Evolutionary conservation across 83 land plant species (phyloP).

Genomic region (Larix sibirica): DNA sequence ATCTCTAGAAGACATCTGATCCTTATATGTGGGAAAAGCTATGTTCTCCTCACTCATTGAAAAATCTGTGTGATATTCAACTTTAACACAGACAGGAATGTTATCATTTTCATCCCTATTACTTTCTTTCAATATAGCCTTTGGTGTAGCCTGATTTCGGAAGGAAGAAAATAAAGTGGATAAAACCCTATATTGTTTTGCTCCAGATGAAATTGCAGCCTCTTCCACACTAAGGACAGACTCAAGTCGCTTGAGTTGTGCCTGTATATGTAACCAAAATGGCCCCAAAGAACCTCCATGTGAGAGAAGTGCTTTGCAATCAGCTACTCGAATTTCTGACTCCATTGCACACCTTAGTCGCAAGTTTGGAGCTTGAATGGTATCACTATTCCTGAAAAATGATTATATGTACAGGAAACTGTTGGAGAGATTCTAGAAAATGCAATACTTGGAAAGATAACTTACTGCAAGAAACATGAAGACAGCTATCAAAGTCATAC

Average conservation of each 20-base stretch:
- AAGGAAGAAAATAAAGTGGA: neutral
- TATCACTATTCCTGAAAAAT: constrained; percentile 22
- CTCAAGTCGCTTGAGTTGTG: constrained; percentile 58
- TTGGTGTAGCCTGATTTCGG: neutral
- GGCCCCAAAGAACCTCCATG: constrained; percentile 53
- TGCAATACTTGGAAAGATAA: neutral
- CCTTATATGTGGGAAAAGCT: neutral
- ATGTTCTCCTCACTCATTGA: neutral
- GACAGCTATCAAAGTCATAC: constrained; percentile 1
- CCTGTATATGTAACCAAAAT: constrained; percentile 64
- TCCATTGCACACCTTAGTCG: constrained; percentile 34
- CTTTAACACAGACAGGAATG: neutral
- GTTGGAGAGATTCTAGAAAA: neutral
- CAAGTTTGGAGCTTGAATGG: constrained; percentile 13
- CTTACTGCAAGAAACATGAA: neutral
- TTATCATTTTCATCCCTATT: neutral
- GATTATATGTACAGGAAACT: neutral
- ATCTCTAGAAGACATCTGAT: neutral
- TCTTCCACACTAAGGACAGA: constrained; percentile 35
- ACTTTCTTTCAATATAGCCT: neutral
- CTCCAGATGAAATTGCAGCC: constrained; percentile 26
- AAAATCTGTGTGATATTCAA: neutral
- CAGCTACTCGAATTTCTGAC: constrained; percentile 71
- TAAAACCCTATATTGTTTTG: constrained; percentile 14
- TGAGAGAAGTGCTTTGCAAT: constrained; percentile 61